Percentiles rank a stretch among this genome's conserved stretches.
Evolutionary conservation across 208 protist genomes (phyloP).

Genomic region (Trypanosoma scelopori): DNA sequence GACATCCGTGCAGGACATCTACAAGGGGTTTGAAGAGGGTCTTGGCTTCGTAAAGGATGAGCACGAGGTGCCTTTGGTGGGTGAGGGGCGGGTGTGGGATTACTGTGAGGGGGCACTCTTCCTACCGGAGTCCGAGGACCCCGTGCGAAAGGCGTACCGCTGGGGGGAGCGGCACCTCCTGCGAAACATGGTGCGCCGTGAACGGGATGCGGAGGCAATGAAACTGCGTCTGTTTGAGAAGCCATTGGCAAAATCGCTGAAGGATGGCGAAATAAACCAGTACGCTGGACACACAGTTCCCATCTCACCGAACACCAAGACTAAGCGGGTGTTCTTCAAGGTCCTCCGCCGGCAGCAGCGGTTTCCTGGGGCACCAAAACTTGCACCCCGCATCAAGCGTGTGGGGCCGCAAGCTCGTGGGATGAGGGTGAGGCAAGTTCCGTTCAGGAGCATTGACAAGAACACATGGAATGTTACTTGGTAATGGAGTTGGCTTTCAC

Average conservation of each 20-base stretch:
- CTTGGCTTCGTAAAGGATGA: slow-evolving; percentile 63
- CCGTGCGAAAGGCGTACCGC: slow-evolving; percentile 48
- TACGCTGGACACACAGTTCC: slow-evolving; percentile 86
- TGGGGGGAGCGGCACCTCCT: slow-evolving; percentile 71
- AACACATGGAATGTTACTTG: slow-evolving; percentile 89
- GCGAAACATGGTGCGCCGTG: slow-evolving; percentile 64
- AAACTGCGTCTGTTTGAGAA: slow-evolving; percentile 65
- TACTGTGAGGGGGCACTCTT: slow-evolving; percentile 54
- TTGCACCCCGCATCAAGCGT: slow-evolving; percentile 40
- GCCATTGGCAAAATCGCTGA: slow-evolving; percentile 52
- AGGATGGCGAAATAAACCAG: slow-evolving; percentile 58
- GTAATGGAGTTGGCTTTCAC: slow-evolving; percentile 25
- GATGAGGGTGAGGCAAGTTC: slow-evolving; percentile 26
- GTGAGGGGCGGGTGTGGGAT: slow-evolving; percentile 57
- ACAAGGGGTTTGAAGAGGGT: slow-evolving; percentile 76
- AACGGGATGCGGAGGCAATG: slow-evolving; percentile 48
- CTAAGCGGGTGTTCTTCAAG: slow-evolving; percentile 66
- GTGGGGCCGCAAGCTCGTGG: slow-evolving; percentile 21
- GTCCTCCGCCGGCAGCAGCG: slow-evolving; percentile 59
- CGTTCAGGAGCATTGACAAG: slow-evolving; percentile 68
- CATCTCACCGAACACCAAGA: slow-evolving; percentile 61
- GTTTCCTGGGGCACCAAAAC: slow-evolving; percentile 66
- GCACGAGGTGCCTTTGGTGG: slow-evolving; percentile 30
- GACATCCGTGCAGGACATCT: slow-evolving; percentile 79
- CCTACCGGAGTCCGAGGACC: slow-evolving; percentile 46